Base-by-base conservation (phyloP, 805 yeast genomes). In the Monosporozyma aerobia region DNA sequence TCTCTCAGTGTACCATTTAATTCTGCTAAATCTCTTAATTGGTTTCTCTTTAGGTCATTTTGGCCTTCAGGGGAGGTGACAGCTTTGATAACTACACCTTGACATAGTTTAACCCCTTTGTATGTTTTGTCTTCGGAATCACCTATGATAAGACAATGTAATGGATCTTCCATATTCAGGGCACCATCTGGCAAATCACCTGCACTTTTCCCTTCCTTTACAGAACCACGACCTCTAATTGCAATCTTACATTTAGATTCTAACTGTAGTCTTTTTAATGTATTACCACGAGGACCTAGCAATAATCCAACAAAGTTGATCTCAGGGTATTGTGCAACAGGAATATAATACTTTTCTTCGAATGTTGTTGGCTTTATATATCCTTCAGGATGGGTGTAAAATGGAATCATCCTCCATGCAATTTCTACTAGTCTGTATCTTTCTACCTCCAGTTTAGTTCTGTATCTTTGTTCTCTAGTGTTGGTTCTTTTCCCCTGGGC, bases 211-310 rank as follows among this genome's bases (percentile, higher is more conserved):
- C 98, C 98, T 63, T 88, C 96, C 63, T 92, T 92, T 19, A 90
- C 95, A 1, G 97, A 90, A 0, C 99, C 99, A 59, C 86, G 83
- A 29, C 99, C 99, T 59, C 99, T 76, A 49, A 94, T 87, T 2
- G 90, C 95, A 54, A 94, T 85, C 58, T 78, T 80, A 16, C 98
- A 97, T 1, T 96, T 96, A 41, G 95, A 84, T 49, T 85, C 82
- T 30, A 80, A 82, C 64, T 92, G 95, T 68, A 95, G 71, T 59
- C 81, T 80, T 55, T 87, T 80, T 60, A 92, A 70, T 0, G 97
- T 92, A 60, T 86, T 85, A 25, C 98, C 99, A 73, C 99, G 82
- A 33, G 99, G 99, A 0, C 99, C 99, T 49, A 94, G 69, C 22
- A 94, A 70, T 50, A 86, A 74, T 0, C 99, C 99, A 51, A 94